Evolutionary conservation across 2,329 filamentous ascomycete species (phyloP).

Genomic region (Nemania sp.): DNA sequence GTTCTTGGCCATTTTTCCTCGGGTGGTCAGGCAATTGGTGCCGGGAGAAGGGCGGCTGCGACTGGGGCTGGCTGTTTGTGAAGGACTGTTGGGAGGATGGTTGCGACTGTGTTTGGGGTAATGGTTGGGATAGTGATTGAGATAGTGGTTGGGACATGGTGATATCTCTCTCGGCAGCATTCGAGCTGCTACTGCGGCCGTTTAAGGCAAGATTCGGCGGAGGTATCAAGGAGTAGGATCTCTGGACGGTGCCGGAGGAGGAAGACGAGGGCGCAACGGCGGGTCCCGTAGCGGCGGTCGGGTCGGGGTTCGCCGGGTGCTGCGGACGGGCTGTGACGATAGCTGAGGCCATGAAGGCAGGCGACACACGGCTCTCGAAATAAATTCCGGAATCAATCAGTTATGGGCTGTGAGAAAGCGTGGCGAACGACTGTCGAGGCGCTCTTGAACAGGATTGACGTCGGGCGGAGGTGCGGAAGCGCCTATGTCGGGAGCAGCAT

Average conservation of each 20-base stretch:
- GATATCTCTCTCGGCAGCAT: slow-evolving; percentile 37
- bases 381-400: not conserved
- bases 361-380: not conserved
- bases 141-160: slow-evolving; percentile 53
- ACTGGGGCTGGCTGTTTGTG: slow-evolving; percentile 55
- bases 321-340: slow-evolving; percentile 41
- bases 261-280: slow-evolving; percentile 20
- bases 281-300: not conserved
- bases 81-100: slow-evolving; percentile 61
- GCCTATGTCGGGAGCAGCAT: slow-evolving; percentile 8
- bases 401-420: not conserved
- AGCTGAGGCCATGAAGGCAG: slow-evolving; percentile 45
- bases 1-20: slow-evolving; percentile 42
- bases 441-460: not conserved
- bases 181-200: slow-evolving; percentile 31
- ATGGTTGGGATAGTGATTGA: slow-evolving; percentile 50
- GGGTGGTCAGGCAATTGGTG: slow-evolving; percentile 48
- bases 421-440: not conserved
- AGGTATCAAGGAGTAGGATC: slow-evolving; percentile 24
- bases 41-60: slow-evolving; percentile 45
- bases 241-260: slow-evolving; percentile 21
- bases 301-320: slow-evolving; percentile 19
- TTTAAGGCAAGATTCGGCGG: slow-evolving; percentile 10
- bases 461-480: slow-evolving; percentile 4
- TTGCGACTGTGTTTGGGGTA: slow-evolving; percentile 50